Evolutionary conservation across 176 grass and related monocot species (phyloP).

Genomic region (Secale cereale): DNA sequence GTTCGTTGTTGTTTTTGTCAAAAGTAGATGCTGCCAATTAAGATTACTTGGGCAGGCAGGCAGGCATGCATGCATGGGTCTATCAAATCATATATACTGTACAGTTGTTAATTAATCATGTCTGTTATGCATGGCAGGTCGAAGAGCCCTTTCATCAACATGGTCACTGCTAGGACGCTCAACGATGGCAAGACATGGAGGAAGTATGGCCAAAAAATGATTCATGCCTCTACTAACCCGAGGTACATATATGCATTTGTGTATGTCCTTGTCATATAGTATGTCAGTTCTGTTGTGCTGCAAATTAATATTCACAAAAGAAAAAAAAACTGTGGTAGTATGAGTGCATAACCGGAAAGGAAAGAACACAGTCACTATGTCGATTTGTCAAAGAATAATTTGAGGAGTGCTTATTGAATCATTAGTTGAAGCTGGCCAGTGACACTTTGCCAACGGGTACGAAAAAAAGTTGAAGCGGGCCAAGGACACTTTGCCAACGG

Average conservation of each 20-base stretch:
- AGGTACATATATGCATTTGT: conserved; percentile 39
- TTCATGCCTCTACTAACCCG: conserved; percentile 39
- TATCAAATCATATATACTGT: not conserved
- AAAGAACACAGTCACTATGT: not conserved
- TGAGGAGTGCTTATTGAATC: not conserved
- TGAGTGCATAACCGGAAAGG: not conserved
- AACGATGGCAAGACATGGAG: conserved; percentile 69
- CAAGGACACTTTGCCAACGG: too few relatives aligned
- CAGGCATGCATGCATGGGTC: not conserved
- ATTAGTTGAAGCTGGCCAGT: not conserved
- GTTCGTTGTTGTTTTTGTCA: too few relatives aligned
- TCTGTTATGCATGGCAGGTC: conserved; percentile 43
- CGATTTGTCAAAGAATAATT: not conserved
- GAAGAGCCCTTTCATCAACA: conserved; percentile 32
- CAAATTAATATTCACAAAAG: not conserved
- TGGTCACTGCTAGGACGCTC: conserved; percentile 1
- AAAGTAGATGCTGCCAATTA: too few relatives aligned
- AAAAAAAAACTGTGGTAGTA: too few relatives aligned
- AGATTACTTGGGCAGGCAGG: not conserved
- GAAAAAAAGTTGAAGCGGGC: too few relatives aligned
- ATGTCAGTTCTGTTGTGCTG: not conserved
- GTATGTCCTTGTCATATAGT: too few relatives aligned
- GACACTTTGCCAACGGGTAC: too few relatives aligned
- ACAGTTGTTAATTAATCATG: not conserved
- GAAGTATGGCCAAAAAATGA: conserved; percentile 85